Percentiles rank a stretch among this genome's conserved stretches.
phyloP scores from a whole-genome alignment of 768 basidiomycete species.

The Psilocybe cyanescens region DNA sequence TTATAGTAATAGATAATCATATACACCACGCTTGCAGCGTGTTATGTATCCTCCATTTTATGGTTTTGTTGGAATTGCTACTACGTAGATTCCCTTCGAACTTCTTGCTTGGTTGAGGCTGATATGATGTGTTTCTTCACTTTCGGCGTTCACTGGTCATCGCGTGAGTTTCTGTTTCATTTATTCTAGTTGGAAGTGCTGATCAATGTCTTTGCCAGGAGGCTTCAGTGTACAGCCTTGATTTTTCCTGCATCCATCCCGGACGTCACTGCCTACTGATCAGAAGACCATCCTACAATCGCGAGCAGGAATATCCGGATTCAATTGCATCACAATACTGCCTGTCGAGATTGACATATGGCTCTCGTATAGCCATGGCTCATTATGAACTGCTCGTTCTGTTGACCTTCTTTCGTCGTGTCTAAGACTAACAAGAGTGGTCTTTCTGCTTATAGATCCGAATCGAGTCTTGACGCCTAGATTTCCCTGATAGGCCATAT shows the following conservation, averaged over 20 bases:
- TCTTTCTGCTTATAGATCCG: neutral
- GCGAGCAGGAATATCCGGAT: neutral
- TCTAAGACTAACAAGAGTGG: neutral
- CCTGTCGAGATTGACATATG: neutral
- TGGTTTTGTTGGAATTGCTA: neutral
- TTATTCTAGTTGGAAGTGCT: neutral
- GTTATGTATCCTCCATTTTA: neutral
- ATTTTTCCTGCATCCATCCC: neutral
- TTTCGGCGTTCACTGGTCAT: neutral
- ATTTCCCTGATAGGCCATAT: conserved; percentile 4
- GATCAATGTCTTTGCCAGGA: neutral
- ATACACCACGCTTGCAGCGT: neutral
- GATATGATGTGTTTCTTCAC: neutral
- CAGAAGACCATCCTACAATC: neutral
- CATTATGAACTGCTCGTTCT: neutral
- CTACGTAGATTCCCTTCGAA: neutral
- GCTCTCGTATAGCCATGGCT: neutral
- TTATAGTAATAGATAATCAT: conserved; percentile 8
- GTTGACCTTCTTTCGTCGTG: neutral
- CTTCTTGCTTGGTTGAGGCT: no score
- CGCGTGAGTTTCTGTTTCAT: neutral
- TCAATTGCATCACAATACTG: neutral
- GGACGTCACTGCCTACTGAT: neutral
- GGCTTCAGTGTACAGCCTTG: neutral
- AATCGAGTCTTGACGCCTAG: neutral